A percentile compares a stretch with the other conserved stretches of the same genome.
Conservation (phyloP, 768 basidiomycete species). For the Tylopilus rubrobrunneus region DNA sequence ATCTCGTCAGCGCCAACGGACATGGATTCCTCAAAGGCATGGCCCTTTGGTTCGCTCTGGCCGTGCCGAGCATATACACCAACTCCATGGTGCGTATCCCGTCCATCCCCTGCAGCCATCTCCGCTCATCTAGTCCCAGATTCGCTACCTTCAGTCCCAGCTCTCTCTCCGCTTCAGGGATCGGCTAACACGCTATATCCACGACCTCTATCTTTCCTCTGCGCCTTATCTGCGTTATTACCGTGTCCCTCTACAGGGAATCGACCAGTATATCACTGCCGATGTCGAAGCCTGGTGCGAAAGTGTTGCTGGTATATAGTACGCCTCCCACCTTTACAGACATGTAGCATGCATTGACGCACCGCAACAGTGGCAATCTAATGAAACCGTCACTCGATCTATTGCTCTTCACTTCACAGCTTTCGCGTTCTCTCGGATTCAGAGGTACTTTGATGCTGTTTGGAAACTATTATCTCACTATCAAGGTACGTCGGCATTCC, state of each 20-base stretch:
- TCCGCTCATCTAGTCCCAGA: conserved; percentile 38
- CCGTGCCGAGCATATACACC: conserved; percentile 34
- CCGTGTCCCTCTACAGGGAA: conserved; percentile 48
- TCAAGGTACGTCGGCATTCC: conserved; percentile 27
- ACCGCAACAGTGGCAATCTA: conserved; percentile 47
- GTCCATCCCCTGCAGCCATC: too few relatives aligned
- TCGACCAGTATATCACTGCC: conserved; percentile 91
- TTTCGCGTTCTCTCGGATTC: too few relatives aligned
- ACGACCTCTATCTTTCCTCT: conserved; percentile 82
- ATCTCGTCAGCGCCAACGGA: conserved; percentile 80
- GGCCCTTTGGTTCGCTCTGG: conserved; percentile 70
- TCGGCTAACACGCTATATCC: conserved; percentile 83
- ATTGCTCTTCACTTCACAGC: conserved; percentile 70
- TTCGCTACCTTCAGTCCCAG: conserved; percentile 48
- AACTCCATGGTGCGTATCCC: conserved; percentile 74
- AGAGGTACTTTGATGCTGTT: too few relatives aligned
- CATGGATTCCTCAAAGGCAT: too few relatives aligned
- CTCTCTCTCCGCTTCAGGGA: conserved; percentile 80
- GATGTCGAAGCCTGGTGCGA: conserved; percentile 55
- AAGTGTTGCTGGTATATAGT: conserved; percentile 77
- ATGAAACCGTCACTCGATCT: conserved; percentile 61
- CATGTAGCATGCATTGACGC: neutral
- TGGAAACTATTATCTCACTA: conserved; percentile 81
- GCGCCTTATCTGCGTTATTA: too few relatives aligned
- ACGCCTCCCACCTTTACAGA: conserved; percentile 23